Evolutionary conservation across 345 rosid genomes (phyloP), one percentile per base, ranked within the genome.

Genomic region (Hypericum androsaemum): DNA sequence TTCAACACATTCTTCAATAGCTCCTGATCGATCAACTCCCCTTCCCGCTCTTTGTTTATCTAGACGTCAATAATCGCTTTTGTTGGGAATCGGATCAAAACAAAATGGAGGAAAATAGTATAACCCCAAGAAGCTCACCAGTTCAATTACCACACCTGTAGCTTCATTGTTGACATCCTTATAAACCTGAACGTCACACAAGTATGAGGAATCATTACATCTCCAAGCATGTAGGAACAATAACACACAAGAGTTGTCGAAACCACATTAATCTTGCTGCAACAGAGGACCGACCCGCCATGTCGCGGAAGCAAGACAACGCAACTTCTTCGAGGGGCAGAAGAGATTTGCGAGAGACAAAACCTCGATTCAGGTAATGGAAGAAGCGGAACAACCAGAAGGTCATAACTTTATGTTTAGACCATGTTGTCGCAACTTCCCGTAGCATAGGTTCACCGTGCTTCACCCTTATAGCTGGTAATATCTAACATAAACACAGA

Each of bases 21-120:
- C 0, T 88, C 75, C 61, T 83, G 74, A 59, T 92, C 96, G 57
- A 92, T 85, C 66, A 75, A 83, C 68, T 88, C 89, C 22, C 95
- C 96, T 50, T 88, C 96, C 0, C 96, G 81, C 61, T 92, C 98
- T 70, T 77, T 80, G 57, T 81, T 82, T 68, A 92, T 74, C 98
- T 90, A 64, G 32, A 22, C 4, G 46, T 8, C 15, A 15, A 47
- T 46, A 56, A 37, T 6, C 9, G 45, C 12, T 1, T 14, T 13
- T 10, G 22, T 22, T 22, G 4, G 32, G 4, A 22, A 14, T 45
- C 56, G 42, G 45, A 28, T 36, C 13, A 4, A 22, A 58, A 8
- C n/a, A 45, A 12, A 47, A 2, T 10, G 1, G 43, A 14, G 32
- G 22, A 51, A 5, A 39, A 11, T 0, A 6, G 32, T 22, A 22